A percentile compares a stretch with the other conserved stretches of the same genome.
These are phyloP conservation scores for Myriosclerotinia scirpicola DNA, from an alignment of 2,329 filamentous ascomycete genomes.

Conservation along the genomic window DNA sequence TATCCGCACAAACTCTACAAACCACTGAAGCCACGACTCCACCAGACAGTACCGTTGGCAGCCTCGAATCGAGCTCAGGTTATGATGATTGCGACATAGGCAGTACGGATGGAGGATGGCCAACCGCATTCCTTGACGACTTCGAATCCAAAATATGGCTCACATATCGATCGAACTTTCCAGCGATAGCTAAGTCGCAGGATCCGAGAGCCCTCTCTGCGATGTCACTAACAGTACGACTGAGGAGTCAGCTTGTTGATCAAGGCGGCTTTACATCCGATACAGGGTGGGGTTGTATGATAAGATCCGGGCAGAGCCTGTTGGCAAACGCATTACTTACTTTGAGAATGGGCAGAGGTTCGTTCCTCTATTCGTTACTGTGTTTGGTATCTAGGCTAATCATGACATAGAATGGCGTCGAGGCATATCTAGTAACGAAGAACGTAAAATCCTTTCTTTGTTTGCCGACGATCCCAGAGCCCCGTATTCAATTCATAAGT, in stretches of 20 bases:
- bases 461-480: conserved; percentile 87
- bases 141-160: conserved; percentile 95
- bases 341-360: conserved; percentile 76
- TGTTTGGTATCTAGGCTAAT: conserved; percentile 14
- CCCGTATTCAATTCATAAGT: conserved; percentile 92
- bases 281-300: conserved; percentile 99
- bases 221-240: conserved; percentile 79
- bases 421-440: conserved; percentile 55
- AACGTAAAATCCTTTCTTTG: conserved; percentile 70
- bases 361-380: conserved; percentile 20
- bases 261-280: conserved; percentile 85
- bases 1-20: conserved; percentile 19
- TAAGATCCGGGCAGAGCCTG: conserved; percentile 89
- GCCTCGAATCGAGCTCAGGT: conserved; percentile 35
- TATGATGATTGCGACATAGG: conserved; percentile 33
- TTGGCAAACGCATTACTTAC: conserved; percentile 81
- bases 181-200: conserved; percentile 74
- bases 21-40: conserved; percentile 33
- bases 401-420: conserved; percentile 69
- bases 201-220: conserved; percentile 69
- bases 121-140: conserved; percentile 80
- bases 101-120: conserved; percentile 64
- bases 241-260: conserved; percentile 78
- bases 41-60: conserved; percentile 39
- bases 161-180: conserved; percentile 89